These are phyloP conservation scores for Zea luxurians DNA, from an alignment of 176 grass and related monocot genomes.

Conservation along the genomic window DNA sequence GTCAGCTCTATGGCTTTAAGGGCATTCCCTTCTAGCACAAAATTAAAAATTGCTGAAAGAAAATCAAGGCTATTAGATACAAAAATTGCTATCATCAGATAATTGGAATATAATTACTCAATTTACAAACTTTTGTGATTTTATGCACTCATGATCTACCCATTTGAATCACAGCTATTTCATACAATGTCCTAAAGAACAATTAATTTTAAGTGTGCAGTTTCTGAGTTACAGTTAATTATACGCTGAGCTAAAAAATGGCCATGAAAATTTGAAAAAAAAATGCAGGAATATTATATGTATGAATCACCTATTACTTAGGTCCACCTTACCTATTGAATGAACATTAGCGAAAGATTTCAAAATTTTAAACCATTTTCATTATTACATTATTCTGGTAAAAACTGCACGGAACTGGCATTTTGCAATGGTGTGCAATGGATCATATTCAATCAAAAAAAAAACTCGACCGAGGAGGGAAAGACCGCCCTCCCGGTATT, in stretches of 20 bases:
- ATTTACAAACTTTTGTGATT: not conserved
- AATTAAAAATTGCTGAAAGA: conserved; percentile 76
- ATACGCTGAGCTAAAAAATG: not conserved
- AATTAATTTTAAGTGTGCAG: not conserved
- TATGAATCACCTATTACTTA: not conserved
- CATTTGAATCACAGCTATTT: conserved; percentile 11
- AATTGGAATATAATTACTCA: not conserved
- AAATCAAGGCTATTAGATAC: conserved; percentile 33
- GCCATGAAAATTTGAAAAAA: not conserved
- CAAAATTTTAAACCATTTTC: not conserved
- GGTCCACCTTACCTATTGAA: not conserved
- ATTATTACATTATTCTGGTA: not conserved
- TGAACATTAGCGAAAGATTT: not conserved
- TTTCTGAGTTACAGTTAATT: not conserved
- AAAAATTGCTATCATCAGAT: conserved; percentile 10
- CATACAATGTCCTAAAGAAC: not conserved
- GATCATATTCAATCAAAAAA: not conserved
- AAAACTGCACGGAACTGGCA: conserved; percentile 16
- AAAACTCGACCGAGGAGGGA: no score
- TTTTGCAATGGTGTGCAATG: conserved; percentile 20
- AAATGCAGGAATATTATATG: not conserved
- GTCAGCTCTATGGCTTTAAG: conserved; percentile 90
- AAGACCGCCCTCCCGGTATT: no score
- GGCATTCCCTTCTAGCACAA: conserved; percentile 71
- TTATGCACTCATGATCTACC: not conserved